phyloP scores from a whole-genome alignment of 1,139 yeast genomes.

The Pichia sp. region DNA sequence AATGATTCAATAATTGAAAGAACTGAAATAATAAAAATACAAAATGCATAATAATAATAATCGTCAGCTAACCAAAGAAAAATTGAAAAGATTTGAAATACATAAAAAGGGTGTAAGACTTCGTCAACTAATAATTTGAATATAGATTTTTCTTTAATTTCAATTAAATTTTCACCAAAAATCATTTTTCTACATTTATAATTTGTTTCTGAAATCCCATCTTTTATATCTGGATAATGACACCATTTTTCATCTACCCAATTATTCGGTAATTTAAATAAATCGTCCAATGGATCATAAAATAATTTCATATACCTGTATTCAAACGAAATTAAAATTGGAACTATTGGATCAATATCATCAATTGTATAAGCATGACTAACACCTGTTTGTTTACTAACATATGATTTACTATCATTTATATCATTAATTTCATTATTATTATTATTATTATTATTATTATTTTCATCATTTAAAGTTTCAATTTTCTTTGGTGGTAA shows the following conservation, averaged over 20 bases:
- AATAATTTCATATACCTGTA: conserved; percentile 80
- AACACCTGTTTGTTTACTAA: conserved; percentile 6
- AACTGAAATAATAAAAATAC: conserved; percentile 81
- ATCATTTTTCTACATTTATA: conserved; percentile 65
- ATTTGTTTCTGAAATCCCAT: conserved; percentile 65
- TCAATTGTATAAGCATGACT: conserved; percentile 21
- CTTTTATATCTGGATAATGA: conserved; percentile 47
- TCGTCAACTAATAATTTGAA: conserved; percentile 70
- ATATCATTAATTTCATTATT: background rate
- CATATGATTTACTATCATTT: conserved; percentile 1
- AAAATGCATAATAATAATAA: conserved; percentile 86
- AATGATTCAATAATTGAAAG: conserved; percentile 74
- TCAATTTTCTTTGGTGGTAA: conserved; percentile 31
- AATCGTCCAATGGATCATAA: conserved; percentile 80
- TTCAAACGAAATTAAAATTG: conserved; percentile 60
- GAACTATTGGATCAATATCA: conserved; percentile 56
- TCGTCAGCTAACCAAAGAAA: conserved; percentile 87
- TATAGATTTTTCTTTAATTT: conserved; percentile 67
- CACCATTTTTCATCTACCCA: conserved; percentile 85
- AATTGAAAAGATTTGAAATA: conserved; percentile 89
- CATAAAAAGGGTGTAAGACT: conserved; percentile 87
- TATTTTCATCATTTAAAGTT: conserved; percentile 16
- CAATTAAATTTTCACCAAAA: conserved; percentile 72
- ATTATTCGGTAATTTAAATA: conserved; percentile 73
- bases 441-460: conserved; percentile 20